Percentiles rank a stretch among this genome's conserved stretches.
These are phyloP conservation scores for Melampsora americana DNA, from an alignment of 1,284 basidiomycete genomes.

Conservation along the genomic window DNA sequence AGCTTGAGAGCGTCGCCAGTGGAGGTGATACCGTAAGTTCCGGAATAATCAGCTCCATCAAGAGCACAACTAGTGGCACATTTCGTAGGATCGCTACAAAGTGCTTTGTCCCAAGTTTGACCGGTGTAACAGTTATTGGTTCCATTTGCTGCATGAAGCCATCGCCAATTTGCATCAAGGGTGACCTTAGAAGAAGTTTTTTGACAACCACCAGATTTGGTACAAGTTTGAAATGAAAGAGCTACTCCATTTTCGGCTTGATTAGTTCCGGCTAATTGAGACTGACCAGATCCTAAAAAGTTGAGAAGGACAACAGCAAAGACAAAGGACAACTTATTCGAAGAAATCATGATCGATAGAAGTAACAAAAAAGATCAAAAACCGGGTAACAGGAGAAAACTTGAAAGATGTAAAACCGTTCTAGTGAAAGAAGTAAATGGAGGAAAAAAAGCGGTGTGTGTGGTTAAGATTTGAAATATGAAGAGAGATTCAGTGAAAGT, in stretches of 20 bases:
- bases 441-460: not conserved
- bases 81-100: slow-evolving; percentile 16
- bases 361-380: not conserved
- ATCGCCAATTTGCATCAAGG: slow-evolving; percentile 20
- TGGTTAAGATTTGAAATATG: not conserved
- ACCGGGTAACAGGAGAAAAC: too few relatives aligned
- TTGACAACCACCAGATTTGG: not conserved
- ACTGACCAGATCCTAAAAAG: not conserved
- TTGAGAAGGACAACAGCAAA: too few relatives aligned
- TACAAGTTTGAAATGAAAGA: slow-evolving; percentile 1
- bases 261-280: slow-evolving; percentile 6
- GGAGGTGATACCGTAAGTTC: slow-evolving; percentile 11
- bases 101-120: slow-evolving; percentile 4
- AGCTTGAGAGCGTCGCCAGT: slow-evolving; percentile 9
- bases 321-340: too few relatives aligned
- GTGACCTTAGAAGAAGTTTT: not conserved
- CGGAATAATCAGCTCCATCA: slow-evolving; percentile 4
- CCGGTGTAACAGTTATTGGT: slow-evolving; percentile 12
- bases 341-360: too few relatives aligned
- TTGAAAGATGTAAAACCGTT: not conserved
- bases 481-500: not conserved
- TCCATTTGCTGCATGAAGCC: not conserved
- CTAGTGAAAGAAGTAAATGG: not conserved
- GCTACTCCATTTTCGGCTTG: not conserved
- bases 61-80: slow-evolving; percentile 23